These are phyloP conservation scores for Hemerocallis citrina DNA, from an alignment of 106 monocot species.

Conservation along the genomic window DNA sequence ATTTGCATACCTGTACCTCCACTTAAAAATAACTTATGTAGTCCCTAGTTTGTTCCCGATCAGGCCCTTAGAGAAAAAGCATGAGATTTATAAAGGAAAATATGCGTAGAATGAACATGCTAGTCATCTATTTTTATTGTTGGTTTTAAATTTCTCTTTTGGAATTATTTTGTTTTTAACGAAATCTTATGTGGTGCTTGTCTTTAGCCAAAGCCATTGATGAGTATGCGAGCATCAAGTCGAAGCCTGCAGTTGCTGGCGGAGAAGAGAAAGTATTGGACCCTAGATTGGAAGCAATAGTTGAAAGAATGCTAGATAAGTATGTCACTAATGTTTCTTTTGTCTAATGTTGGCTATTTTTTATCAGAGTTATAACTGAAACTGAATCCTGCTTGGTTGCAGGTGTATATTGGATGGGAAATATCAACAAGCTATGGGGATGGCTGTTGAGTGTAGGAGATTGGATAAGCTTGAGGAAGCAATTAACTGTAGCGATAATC, in stretches of 20 bases:
- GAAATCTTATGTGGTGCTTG: no score
- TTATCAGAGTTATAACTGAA: no score
- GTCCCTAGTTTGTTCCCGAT: no score
- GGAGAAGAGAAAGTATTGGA: constrained; percentile 45
- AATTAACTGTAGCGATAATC: constrained; percentile 67
- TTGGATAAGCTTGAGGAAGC: constrained; percentile 95
- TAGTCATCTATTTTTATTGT: no score
- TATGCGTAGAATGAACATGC: no score
- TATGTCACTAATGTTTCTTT: constrained; percentile 34
- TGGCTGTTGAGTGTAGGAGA: constrained; percentile 92
- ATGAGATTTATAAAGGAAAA: no score
- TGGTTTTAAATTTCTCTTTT: no score
- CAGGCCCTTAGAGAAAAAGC: no score
- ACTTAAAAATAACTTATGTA: no score
- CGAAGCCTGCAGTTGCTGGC: constrained; percentile 36
- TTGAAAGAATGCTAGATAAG: constrained; percentile 98
- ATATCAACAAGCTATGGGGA: constrained; percentile 99
- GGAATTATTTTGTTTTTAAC: not conserved
- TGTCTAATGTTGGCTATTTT: no score
- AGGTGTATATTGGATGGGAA: constrained; percentile 94
- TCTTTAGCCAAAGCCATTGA: constrained; percentile 85
- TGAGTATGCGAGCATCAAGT: constrained; percentile 88
- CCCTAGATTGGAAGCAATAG: constrained; percentile 89
- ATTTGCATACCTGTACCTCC: no score
- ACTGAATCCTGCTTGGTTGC: constrained; percentile 9